Conservation (phyloP, 108 stramenopile genomes). For the Nitzschia palea region DNA sequence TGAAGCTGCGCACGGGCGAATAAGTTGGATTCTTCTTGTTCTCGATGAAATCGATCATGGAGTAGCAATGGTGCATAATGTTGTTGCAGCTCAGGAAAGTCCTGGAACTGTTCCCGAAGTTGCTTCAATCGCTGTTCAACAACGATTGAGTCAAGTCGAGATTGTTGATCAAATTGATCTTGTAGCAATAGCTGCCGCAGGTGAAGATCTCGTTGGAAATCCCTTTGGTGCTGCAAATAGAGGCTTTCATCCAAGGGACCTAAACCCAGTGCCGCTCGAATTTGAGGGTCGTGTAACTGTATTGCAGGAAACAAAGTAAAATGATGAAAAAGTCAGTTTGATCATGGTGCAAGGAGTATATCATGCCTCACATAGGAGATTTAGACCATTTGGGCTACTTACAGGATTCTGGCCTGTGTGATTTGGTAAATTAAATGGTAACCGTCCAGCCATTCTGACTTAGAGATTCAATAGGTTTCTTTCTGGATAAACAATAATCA, state of each 20-base stretch:
- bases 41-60: conserved; percentile 26
- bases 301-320: background rate
- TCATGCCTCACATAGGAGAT: no score
- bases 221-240: conserved; percentile 44
- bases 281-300: conserved; percentile 27
- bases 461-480: background rate
- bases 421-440: conserved; percentile 37
- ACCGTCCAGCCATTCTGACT: conserved; percentile 40
- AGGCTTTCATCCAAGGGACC: conserved; percentile 30
- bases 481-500: no score
- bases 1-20: conserved; percentile 22
- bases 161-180: conserved; percentile 54
- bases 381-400: no score
- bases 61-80: conserved; percentile 37
- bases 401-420: conserved; percentile 24
- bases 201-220: conserved; percentile 44
- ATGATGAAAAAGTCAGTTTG: no score
- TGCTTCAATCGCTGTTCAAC: conserved; percentile 35
- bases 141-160: conserved; percentile 17
- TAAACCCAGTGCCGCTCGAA: conserved; percentile 50
- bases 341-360: no score
- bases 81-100: conserved; percentile 40
- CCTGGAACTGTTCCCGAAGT: conserved; percentile 36
- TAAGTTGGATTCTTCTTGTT: conserved; percentile 2
- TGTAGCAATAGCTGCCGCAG: conserved; percentile 45